A percentile compares a stretch with the other conserved stretches of the same genome.
These are phyloP conservation scores for Aegle marmelos DNA, from an alignment of 345 rosid species.

Conservation along the genomic window DNA sequence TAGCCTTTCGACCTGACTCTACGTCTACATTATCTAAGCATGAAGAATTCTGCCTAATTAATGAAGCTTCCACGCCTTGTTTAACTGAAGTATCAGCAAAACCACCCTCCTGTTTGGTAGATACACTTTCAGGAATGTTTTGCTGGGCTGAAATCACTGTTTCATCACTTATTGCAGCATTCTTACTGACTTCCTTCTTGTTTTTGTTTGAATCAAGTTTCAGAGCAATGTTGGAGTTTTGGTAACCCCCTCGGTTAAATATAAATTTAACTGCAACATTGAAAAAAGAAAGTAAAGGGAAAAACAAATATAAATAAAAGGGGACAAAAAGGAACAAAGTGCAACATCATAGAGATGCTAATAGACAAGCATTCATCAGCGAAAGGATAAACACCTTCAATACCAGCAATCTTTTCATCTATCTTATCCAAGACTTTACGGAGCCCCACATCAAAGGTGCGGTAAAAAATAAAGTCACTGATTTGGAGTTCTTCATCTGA, in stretches of 20 bases:
- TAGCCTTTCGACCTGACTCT: conserved; percentile 1
- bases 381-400: conserved; percentile 52
- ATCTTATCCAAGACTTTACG: conserved; percentile 39
- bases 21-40: neutral
- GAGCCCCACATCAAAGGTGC: conserved; percentile 72
- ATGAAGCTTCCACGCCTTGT: conserved; percentile 6
- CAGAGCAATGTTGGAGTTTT: conserved; percentile 20
- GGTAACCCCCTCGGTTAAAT: conserved; percentile 44
- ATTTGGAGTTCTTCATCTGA: conserved; percentile 44
- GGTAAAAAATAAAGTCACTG: conserved; percentile 63
- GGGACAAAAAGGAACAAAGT: conserved; percentile 9
- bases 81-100: conserved; percentile 21
- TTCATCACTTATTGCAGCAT: conserved; percentile 9
- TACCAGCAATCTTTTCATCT: conserved; percentile 60
- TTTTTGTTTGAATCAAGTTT: conserved; percentile 24
- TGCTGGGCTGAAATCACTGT: conserved; percentile 12
- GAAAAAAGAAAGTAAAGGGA: conserved; percentile 8
- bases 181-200: conserved; percentile 25
- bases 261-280: conserved; percentile 63
- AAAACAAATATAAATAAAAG: conserved; percentile 9
- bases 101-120: conserved; percentile 21
- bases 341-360: neutral
- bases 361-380: neutral
- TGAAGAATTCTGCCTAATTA: conserved; percentile 9
- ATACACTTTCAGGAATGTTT: conserved; percentile 8